phyloP scores from a whole-genome alignment of 2,329 filamentous ascomycete species.

The Zalaria sp. region DNA sequence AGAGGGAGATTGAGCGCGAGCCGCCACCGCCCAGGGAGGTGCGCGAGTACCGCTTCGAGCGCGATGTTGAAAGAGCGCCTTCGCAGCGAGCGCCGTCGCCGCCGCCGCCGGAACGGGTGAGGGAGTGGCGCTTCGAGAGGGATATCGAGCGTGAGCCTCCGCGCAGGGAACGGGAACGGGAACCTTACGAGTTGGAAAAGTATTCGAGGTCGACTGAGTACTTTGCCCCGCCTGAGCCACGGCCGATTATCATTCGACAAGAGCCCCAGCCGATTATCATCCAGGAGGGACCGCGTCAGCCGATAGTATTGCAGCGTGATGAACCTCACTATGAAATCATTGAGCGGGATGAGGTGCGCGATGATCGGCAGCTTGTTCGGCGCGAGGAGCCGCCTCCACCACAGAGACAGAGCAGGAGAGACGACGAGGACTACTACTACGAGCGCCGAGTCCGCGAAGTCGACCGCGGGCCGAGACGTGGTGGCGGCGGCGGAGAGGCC shows the following conservation, averaged over 20 bases:
- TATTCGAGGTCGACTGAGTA: slow-evolving; percentile 40
- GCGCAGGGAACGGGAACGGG: slow-evolving; percentile 22
- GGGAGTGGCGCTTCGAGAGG: slow-evolving; percentile 38
- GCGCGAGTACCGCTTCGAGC: slow-evolving; percentile 22
- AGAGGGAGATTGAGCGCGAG: slow-evolving; percentile 7
- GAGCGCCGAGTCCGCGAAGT: slow-evolving; percentile 42
- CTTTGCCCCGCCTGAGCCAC: slow-evolving; percentile 32
- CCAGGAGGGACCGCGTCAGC: slow-evolving; percentile 36
- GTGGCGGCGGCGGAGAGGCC: slow-evolving; percentile 6
- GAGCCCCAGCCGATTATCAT: slow-evolving; percentile 40
- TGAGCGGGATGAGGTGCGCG: slow-evolving; percentile 39
- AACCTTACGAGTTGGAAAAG: slow-evolving; percentile 31
- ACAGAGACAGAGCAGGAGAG: slow-evolving; percentile 8
- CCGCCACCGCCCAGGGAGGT: slow-evolving; percentile 11
- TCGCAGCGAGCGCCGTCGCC: slow-evolving; percentile 19
- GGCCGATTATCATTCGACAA: slow-evolving; percentile 37
- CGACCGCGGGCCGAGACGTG: slow-evolving; percentile 30
- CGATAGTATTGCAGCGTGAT: slow-evolving; percentile 33
- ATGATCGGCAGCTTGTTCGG: slow-evolving; percentile 32
- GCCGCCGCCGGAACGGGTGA: slow-evolving; percentile 31
- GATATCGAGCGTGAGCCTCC: slow-evolving; percentile 32
- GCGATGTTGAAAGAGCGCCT: slow-evolving; percentile 20
- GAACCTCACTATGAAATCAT: slow-evolving; percentile 47
- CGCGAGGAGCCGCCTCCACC: slow-evolving; percentile 21
- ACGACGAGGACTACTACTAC: slow-evolving; percentile 49